These are phyloP conservation scores for Phytophthora fragariaefolia DNA, from an alignment of 352 stramenopile species.

Conservation along the genomic window DNA sequence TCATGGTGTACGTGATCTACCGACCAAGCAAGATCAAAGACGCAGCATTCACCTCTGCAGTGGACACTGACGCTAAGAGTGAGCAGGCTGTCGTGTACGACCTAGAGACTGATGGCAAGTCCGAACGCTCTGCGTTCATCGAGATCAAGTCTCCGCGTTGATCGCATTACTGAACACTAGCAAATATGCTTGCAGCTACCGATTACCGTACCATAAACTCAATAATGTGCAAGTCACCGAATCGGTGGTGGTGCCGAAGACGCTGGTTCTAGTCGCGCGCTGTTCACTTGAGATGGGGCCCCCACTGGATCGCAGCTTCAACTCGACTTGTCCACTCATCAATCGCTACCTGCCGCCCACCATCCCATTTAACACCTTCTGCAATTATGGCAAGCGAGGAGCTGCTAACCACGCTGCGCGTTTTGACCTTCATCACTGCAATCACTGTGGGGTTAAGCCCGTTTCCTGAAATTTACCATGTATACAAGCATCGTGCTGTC, in stretches of 20 bases:
- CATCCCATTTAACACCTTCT: not conserved
- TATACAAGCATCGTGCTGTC: slow-evolving; percentile 25
- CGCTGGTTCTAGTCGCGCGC: not conserved
- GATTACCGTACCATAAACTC: not conserved
- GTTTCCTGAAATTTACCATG: slow-evolving; percentile 17
- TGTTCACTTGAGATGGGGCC: not conserved
- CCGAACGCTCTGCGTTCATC: slow-evolving; percentile 14
- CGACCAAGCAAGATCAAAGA: slow-evolving; percentile 23
- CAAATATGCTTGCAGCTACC: not conserved
- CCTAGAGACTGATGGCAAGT: slow-evolving; percentile 8
- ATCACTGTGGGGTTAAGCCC: slow-evolving; percentile 28
- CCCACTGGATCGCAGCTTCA: slow-evolving; percentile 5
- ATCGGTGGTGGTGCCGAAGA: not conserved
- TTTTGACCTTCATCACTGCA: slow-evolving; percentile 24
- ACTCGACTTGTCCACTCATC: slow-evolving; percentile 10
- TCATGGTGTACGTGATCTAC: slow-evolving; percentile 37
- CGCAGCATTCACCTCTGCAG: not conserved
- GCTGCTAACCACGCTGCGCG: slow-evolving; percentile 25
- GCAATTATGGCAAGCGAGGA: not conserved
- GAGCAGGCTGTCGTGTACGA: slow-evolving; percentile 31
- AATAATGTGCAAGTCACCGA: not conserved
- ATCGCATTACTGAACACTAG: slow-evolving; percentile 1
- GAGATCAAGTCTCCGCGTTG: slow-evolving; percentile 8
- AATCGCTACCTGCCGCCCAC: not conserved
- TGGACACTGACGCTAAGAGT: slow-evolving; percentile 8